phyloP scores from a whole-genome alignment of 352 stramenopile genomes.

The Phytopythium ostracodes region DNA sequence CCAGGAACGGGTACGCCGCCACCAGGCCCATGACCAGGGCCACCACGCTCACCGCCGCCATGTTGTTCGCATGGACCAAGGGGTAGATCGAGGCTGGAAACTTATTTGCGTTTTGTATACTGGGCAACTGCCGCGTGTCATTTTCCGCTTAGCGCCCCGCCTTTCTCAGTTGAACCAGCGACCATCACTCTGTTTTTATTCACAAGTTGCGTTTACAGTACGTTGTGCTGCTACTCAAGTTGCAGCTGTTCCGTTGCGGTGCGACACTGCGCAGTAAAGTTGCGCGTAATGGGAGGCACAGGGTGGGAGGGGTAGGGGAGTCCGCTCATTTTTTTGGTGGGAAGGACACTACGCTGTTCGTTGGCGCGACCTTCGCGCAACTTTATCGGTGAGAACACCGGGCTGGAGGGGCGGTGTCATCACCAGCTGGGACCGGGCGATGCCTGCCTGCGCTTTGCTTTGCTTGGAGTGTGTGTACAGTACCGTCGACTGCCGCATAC shows the following conservation, averaged over 20 bases:
- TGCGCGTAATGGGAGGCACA: not conserved
- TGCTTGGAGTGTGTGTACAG: not conserved
- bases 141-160: no score
- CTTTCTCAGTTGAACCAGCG: not conserved
- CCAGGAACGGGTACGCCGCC: slow-evolving; percentile 22
- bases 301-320: not conserved
- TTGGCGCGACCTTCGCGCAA: slow-evolving; percentile 10
- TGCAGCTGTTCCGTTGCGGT: not conserved
- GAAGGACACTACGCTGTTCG: not conserved
- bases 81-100: not conserved
- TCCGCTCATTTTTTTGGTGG: not conserved
- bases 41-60: slow-evolving; percentile 1
- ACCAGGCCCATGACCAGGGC: slow-evolving; percentile 13
- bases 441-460: not conserved
- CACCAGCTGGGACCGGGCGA: slow-evolving; percentile 6
- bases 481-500: not conserved
- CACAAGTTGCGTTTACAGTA: not conserved
- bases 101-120: not conserved
- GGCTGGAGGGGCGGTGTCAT: slow-evolving; percentile 3
- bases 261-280: not conserved
- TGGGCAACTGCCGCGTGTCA: not conserved
- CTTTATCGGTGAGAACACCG: not conserved
- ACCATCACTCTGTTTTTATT: not conserved
- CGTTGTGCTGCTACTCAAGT: not conserved
- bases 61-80: not conserved